Evolutionary conservation across 2,329 filamentous ascomycete genomes (phyloP).

Genomic region (Cercospora nicotianae): DNA sequence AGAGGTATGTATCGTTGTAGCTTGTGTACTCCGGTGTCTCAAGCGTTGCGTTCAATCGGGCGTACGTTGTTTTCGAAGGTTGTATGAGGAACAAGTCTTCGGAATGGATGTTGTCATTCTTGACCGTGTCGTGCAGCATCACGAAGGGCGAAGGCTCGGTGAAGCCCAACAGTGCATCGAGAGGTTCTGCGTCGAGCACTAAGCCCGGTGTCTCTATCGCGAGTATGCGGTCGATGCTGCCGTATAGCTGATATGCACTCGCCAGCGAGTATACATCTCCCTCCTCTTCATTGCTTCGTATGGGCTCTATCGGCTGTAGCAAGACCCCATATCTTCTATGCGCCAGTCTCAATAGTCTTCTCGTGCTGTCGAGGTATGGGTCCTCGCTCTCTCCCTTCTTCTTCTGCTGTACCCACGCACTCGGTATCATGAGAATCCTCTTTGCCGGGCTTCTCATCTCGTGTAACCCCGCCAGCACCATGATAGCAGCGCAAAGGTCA

Average conservation of each 20-base stretch:
- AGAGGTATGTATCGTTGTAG: conserved; percentile 38
- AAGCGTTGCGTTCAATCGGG: conserved; percentile 25
- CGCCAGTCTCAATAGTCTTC: conserved; percentile 47
- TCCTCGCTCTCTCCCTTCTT: conserved; percentile 40
- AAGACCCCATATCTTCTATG: conserved; percentile 49
- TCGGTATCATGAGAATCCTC: conserved; percentile 49
- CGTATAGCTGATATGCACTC: conserved; percentile 46
- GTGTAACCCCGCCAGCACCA: conserved; percentile 51
- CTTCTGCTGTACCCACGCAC: conserved; percentile 38
- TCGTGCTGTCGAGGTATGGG: conserved; percentile 47
- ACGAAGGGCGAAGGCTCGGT: conserved; percentile 34
- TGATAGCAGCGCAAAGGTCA: conserved; percentile 52
- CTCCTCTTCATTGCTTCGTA: conserved; percentile 33
- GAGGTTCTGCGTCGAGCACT: conserved; percentile 48
- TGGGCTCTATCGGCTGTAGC: conserved; percentile 46
- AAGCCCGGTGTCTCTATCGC: conserved; percentile 48
- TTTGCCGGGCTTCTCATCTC: conserved; percentile 48
- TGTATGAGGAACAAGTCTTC: conserved; percentile 39
- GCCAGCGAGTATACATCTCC: conserved; percentile 45
- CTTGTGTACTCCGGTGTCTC: conserved; percentile 7
- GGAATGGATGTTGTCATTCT: conserved; percentile 33
- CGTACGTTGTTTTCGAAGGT: conserved; percentile 27
- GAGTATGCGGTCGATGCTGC: conserved; percentile 48
- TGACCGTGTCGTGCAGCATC: conserved; percentile 33
- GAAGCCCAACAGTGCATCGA: conserved; percentile 44